These are phyloP conservation scores for Xylariaceae sp. DNA, from an alignment of 2,329 filamentous ascomycete genomes.

Conservation along the genomic window DNA sequence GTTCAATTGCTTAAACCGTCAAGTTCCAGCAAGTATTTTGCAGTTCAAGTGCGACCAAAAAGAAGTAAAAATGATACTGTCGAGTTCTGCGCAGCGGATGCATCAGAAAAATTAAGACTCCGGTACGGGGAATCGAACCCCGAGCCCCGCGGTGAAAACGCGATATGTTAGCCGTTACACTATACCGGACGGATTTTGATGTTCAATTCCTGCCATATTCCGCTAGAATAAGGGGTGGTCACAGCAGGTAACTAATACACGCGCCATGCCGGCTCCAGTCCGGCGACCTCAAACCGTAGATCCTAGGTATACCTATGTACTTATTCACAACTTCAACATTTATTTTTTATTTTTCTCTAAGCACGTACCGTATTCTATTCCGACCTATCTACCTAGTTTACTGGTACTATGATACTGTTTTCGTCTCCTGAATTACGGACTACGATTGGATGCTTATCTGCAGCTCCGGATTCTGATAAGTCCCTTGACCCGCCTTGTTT, in stretches of 20 bases:
- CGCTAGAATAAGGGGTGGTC: neutral
- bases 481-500: too few relatives aligned
- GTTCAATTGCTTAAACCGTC: too few relatives aligned
- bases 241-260: too few relatives aligned
- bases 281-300: too few relatives aligned
- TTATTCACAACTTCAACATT: too few relatives aligned
- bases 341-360: too few relatives aligned
- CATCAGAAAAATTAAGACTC: neutral
- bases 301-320: too few relatives aligned
- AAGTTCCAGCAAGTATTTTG: too few relatives aligned
- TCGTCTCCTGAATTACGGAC: neutral
- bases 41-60: neutral
- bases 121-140: constrained; percentile 3
- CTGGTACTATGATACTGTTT: too few relatives aligned
- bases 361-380: too few relatives aligned
- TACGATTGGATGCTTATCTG: neutral
- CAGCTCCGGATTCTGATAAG: neutral
- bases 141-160: constrained; percentile 3
- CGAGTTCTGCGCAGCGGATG: neutral
- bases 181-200: neutral
- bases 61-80: neutral
- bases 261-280: neutral
- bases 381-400: too few relatives aligned
- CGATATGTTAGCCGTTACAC: constrained; percentile 4
- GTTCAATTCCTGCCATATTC: neutral